Conservation (phyloP, 192 early-diverging fungal genomes). For the Coemansia sp. region DNA sequence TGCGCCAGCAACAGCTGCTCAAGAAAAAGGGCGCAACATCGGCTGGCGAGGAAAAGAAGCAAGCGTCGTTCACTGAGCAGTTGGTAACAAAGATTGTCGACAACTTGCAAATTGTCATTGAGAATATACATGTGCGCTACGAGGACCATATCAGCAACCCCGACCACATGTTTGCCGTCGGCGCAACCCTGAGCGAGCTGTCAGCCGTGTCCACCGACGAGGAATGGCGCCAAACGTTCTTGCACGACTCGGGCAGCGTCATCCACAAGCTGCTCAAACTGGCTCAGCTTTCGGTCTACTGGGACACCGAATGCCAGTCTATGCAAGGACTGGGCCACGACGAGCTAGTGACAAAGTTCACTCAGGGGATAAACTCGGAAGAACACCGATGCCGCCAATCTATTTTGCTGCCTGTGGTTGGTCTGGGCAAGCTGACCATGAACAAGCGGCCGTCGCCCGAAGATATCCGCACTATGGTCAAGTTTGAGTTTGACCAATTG, state of each 20-base stretch:
- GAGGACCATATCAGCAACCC: slow-evolving; percentile 84
- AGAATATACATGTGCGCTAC: slow-evolving; percentile 94
- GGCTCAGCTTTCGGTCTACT: slow-evolving; percentile 81
- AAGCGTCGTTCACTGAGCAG: slow-evolving; percentile 85
- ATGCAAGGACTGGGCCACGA: slow-evolving; percentile 63
- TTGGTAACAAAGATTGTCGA: slow-evolving; percentile 92
- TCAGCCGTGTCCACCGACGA: slow-evolving; percentile 89
- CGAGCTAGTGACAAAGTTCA: slow-evolving; percentile 31
- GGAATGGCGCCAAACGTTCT: slow-evolving; percentile 78
- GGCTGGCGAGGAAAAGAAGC: slow-evolving; percentile 62
- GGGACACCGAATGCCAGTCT: slow-evolving; percentile 73
- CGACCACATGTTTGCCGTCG: slow-evolving; percentile 80
- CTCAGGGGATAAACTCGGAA: slow-evolving; percentile 13
- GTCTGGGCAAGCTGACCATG: slow-evolving; percentile 74
- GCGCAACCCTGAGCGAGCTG: slow-evolving; percentile 84
- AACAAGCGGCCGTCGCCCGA: slow-evolving; percentile 65
- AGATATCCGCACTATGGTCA: slow-evolving; percentile 62
- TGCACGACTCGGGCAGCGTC: slow-evolving; percentile 71
- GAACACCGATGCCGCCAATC: slow-evolving; percentile 60
- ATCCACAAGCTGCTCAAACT: slow-evolving; percentile 84
- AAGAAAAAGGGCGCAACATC: slow-evolving; percentile 16
- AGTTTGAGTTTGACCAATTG: slow-evolving; percentile 86
- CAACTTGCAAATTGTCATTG: slow-evolving; percentile 92
- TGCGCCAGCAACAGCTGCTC: slow-evolving; percentile 29
- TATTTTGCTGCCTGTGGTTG: slow-evolving; percentile 89